phyloP scores from a whole-genome alignment of 768 basidiomycete species.

The Tephrocybe sp. region DNA sequence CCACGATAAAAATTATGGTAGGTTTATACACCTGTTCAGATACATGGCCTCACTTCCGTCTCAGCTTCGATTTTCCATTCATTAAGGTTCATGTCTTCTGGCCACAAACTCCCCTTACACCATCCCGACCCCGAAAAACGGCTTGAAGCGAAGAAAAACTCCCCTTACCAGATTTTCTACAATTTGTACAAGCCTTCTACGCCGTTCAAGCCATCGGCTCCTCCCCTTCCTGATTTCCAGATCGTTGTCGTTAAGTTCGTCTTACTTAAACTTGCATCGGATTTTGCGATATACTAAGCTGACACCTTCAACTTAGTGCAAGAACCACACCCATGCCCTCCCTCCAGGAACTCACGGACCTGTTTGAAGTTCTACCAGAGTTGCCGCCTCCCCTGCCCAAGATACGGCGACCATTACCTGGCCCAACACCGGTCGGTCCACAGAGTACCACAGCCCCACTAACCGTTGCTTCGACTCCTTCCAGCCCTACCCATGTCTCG shows the following conservation, averaged over 20 bases:
- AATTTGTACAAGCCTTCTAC: conserved; percentile 92
- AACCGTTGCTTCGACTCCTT: conserved; percentile 1
- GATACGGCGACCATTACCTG: conserved; percentile 29
- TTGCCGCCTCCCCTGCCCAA: conserved; percentile 61
- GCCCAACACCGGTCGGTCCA: not conserved
- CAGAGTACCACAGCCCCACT: not conserved
- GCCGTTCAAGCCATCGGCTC: conserved; percentile 74
- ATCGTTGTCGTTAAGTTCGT: conserved; percentile 81
- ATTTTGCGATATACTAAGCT: not conserved
- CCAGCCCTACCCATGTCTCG: not conserved
- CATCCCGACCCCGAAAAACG: conserved; percentile 23
- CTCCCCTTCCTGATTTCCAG: conserved; percentile 81
- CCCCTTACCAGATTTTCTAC: conserved; percentile 83
- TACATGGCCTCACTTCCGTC: not conserved
- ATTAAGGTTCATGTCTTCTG: conserved; percentile 71
- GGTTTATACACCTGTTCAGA: conserved; percentile 15
- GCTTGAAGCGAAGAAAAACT: conserved; percentile 21
- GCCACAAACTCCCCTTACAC: conserved; percentile 52
- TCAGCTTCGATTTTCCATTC: conserved; percentile 68
- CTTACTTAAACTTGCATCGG: not conserved
- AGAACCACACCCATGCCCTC: conserved; percentile 82
- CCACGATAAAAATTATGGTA: conserved; percentile 54
- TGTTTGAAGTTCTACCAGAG: conserved; percentile 74
- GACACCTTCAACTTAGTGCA: conserved; percentile 48
- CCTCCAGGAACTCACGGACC: conserved; percentile 68